These are phyloP conservation scores for Botryotinia convoluta DNA, from an alignment of 2,329 filamentous ascomycete species.

Conservation along the genomic window DNA sequence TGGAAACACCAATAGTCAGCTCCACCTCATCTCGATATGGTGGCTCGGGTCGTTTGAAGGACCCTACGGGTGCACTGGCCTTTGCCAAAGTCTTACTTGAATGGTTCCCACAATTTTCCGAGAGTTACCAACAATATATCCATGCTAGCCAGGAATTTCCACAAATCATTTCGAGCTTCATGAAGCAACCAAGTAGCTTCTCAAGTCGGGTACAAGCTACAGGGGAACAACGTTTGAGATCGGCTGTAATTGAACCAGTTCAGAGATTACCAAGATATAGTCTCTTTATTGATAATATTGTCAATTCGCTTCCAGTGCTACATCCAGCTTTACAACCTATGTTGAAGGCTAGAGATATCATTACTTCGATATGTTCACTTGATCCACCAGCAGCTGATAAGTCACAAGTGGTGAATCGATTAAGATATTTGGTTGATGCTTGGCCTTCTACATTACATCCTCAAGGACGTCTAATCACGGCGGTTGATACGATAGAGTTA, in stretches of 20 bases:
- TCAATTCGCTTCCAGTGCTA: slow-evolving; percentile 77
- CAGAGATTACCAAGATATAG: slow-evolving; percentile 93
- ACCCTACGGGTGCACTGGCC: slow-evolving; percentile 73
- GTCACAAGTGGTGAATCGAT: slow-evolving; percentile 67
- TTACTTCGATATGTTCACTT: slow-evolving; percentile 94
- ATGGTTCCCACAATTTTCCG: slow-evolving; percentile 90
- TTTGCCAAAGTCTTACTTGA: slow-evolving; percentile 81
- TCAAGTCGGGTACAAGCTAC: slow-evolving; percentile 75
- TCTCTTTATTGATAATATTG: slow-evolving; percentile 92
- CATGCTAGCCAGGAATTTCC: slow-evolving; percentile 85
- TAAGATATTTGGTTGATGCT: slow-evolving; percentile 72
- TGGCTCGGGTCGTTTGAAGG: slow-evolving; percentile 52
- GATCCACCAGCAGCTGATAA: slow-evolving; percentile 71
- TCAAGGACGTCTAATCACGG: slow-evolving; percentile 74
- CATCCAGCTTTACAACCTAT: slow-evolving; percentile 82
- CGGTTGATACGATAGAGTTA: slow-evolving; percentile 76
- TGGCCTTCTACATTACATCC: slow-evolving; percentile 74
- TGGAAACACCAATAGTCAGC: slow-evolving; percentile 57
- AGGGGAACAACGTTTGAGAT: slow-evolving; percentile 87
- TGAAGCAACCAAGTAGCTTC: slow-evolving; percentile 80
- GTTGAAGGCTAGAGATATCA: slow-evolving; percentile 86
- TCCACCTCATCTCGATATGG: slow-evolving; percentile 48
- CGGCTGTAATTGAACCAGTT: slow-evolving; percentile 91
- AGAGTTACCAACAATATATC: slow-evolving; percentile 92
- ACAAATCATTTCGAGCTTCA: slow-evolving; percentile 72